A percentile compares a stretch with the other conserved stretches of the same genome.
phyloP scores from a whole-genome alignment of 768 basidiomycete genomes.

The Cytidiella melzeri region DNA sequence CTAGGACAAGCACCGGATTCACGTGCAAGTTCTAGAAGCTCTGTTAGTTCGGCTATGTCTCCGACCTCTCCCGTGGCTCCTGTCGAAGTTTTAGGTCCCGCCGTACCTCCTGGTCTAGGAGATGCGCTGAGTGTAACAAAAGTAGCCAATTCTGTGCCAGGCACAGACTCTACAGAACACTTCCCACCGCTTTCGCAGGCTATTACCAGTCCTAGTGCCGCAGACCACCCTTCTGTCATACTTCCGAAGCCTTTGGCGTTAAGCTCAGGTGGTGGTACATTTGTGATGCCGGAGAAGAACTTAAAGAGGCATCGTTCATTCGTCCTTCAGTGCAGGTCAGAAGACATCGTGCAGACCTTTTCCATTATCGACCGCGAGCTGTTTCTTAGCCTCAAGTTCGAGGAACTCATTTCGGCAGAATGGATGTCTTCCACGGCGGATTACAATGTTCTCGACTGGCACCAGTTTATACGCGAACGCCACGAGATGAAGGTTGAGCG shows the following conservation, averaged over 20 bases:
- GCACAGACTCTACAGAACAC: slow-evolving; percentile 34
- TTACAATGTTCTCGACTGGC: slow-evolving; percentile 77
- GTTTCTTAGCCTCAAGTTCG: slow-evolving; percentile 79
- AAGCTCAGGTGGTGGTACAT: too few species aligned
- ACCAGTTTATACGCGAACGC: slow-evolving; percentile 70
- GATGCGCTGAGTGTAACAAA: slow-evolving; percentile 54
- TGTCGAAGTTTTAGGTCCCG: slow-evolving; percentile 3
- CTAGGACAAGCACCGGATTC: slow-evolving; percentile 2
- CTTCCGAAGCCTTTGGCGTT: neutral
- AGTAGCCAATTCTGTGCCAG: slow-evolving; percentile 37
- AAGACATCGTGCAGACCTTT: slow-evolving; percentile 68
- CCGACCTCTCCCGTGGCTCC: slow-evolving; percentile 23
- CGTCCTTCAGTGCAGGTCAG: slow-evolving; percentile 56
- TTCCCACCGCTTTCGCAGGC: slow-evolving; percentile 23
- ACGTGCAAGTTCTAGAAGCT: slow-evolving; percentile 7
- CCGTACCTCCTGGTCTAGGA: slow-evolving; percentile 4
- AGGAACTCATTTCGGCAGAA: slow-evolving; percentile 76
- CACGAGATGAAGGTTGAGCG: slow-evolving; percentile 61
- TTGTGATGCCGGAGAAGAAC: slow-evolving; percentile 9
- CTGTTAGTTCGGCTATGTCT: slow-evolving; percentile 11
- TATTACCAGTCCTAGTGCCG: slow-evolving; percentile 4
- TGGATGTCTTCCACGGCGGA: slow-evolving; percentile 57
- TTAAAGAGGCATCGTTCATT: slow-evolving; percentile 60
- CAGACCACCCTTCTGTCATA: slow-evolving; percentile 29
- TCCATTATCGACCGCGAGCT: slow-evolving; percentile 86